phyloP scores from a whole-genome alignment of 1,284 basidiomycete species.

The Ustilago hordei region DNA sequence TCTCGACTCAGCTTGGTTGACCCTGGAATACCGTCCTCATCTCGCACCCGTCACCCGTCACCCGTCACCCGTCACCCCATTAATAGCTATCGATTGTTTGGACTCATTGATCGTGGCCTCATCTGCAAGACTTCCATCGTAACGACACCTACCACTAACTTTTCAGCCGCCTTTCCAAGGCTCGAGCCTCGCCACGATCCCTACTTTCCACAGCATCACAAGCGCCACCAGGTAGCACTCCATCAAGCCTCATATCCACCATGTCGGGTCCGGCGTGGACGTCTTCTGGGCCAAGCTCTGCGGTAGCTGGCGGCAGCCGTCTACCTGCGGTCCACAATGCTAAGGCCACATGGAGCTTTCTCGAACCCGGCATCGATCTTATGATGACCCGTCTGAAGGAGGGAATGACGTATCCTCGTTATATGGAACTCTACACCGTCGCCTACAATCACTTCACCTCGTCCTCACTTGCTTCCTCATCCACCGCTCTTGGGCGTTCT shows the following conservation, averaged over 20 bases:
- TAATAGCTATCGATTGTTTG: neutral
- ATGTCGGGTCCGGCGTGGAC: constrained; percentile 30
- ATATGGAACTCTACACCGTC: constrained; percentile 87
- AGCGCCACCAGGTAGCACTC: neutral
- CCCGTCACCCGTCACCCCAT: neutral
- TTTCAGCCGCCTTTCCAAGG: neutral
- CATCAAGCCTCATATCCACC: neutral
- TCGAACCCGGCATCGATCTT: constrained; percentile 80
- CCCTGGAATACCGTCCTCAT: neutral
- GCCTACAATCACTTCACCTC: constrained; percentile 97
- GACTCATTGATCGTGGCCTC: neutral
- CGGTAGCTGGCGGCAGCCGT: constrained; percentile 25
- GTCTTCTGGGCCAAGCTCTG: constrained; percentile 18
- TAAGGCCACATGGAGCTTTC: constrained; percentile 85
- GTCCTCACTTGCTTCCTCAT: constrained; percentile 77
- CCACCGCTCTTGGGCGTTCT: constrained; percentile 46
- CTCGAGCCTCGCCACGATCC: neutral
- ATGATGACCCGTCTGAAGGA: constrained; percentile 75
- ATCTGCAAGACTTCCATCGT: neutral
- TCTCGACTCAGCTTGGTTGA: constrained; percentile 16
- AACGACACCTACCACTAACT: neutral
- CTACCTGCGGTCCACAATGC: constrained; percentile 46
- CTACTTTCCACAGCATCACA: neutral
- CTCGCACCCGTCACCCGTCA: neutral
- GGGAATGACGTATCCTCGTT: constrained; percentile 90